A percentile compares a stretch with the other conserved stretches of the same genome.
Conservation (phyloP, 805 yeast species). For the Komagataella populi region DNA sequence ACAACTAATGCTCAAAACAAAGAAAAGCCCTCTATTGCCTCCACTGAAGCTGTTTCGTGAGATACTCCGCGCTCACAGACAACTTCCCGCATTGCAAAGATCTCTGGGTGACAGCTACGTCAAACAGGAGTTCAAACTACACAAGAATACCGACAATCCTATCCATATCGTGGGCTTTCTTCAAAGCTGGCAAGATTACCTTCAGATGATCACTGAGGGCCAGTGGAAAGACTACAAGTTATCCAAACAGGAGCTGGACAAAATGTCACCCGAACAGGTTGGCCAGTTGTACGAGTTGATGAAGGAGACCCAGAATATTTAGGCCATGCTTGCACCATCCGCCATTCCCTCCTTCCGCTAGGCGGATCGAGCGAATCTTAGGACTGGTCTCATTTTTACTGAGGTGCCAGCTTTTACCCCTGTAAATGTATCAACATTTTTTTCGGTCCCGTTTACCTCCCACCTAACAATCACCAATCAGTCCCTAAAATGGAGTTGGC, state of each 20-base stretch:
- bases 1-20: slow-evolving; percentile 6
- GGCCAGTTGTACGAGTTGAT: slow-evolving; percentile 70
- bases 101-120: slow-evolving; percentile 85
- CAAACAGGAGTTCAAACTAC: slow-evolving; percentile 79
- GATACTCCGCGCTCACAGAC: slow-evolving; percentile 71
- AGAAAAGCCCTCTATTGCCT: slow-evolving; percentile 47
- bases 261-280: slow-evolving; percentile 84
- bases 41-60: slow-evolving; percentile 70
- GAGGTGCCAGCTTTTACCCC: background rate
- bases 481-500: background rate
- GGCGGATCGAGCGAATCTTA: background rate
- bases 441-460: background rate
- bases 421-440: background rate
- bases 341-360: background rate
- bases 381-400: background rate
- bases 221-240: slow-evolving; percentile 53
- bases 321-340: background rate
- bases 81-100: slow-evolving; percentile 54
- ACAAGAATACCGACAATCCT: slow-evolving; percentile 73
- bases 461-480: background rate
- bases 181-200: slow-evolving; percentile 87
- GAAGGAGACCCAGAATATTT: slow-evolving; percentile 43
- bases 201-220: slow-evolving; percentile 42
- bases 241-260: slow-evolving; percentile 52
- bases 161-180: slow-evolving; percentile 87